phyloP scores from a whole-genome alignment of 345 rosid genomes.

The Rhodamnia rubescens region DNA sequence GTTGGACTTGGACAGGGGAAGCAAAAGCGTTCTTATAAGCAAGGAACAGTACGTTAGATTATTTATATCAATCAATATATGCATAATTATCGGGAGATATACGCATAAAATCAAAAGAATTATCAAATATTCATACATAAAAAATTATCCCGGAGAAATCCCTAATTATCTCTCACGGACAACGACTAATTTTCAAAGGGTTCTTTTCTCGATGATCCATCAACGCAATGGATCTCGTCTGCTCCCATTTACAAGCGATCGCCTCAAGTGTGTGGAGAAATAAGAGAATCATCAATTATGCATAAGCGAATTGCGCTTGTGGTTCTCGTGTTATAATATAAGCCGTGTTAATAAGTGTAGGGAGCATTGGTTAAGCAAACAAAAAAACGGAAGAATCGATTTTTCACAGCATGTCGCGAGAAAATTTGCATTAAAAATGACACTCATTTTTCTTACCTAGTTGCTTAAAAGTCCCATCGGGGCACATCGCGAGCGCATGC shows the following conservation, averaged over 20 bases:
- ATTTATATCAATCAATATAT: too few relatives aligned
- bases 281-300: not conserved
- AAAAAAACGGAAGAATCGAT: not conserved
- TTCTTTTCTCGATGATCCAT: too few relatives aligned
- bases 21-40: not conserved
- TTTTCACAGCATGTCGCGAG: not conserved
- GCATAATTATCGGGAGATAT: too few relatives aligned
- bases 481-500: not conserved
- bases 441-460: not conserved
- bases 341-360: not conserved
- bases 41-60: too few relatives aligned
- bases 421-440: not conserved
- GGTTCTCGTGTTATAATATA: not conserved
- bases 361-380: not conserved
- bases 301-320: not conserved
- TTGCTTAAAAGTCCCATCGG: not conserved
- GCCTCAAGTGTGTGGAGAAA: not conserved
- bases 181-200: too few relatives aligned
- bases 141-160: too few relatives aligned
- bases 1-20: not conserved
- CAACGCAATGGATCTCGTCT: not conserved
- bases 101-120: too few relatives aligned
- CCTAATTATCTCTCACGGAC: too few relatives aligned
- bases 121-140: too few relatives aligned
- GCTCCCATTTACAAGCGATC: not conserved